These are phyloP conservation scores for Aspergillus funiculosus DNA, from an alignment of 495 filamentous ascomycete species.

Conservation along the genomic window DNA sequence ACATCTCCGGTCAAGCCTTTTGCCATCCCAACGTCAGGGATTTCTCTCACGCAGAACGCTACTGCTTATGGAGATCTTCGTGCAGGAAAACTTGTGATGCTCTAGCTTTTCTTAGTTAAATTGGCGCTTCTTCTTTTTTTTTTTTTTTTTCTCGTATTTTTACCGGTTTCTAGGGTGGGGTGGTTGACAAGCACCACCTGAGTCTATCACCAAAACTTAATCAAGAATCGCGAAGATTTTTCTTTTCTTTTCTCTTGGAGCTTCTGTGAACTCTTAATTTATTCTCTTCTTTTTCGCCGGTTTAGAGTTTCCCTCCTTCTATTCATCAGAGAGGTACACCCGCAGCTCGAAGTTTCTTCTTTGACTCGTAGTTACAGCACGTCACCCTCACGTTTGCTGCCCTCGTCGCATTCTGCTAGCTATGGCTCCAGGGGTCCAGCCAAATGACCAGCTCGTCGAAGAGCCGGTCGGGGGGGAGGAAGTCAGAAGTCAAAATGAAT, in stretches of 20 bases:
- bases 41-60: neutral
- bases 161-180: conserved; percentile 12
- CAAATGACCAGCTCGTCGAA: conserved; percentile 25
- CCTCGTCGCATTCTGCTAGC: no score
- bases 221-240: neutral
- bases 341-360: no score
- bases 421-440: conserved; percentile 7
- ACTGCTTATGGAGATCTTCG: neutral
- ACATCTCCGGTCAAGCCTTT: conserved; percentile 17
- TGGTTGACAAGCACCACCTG: conserved; percentile 8
- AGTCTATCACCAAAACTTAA: conserved; percentile 17
- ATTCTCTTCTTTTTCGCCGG: neutral
- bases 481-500: conserved; percentile 26
- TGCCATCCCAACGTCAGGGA: conserved; percentile 8
- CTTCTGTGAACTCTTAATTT: no score
- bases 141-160: conserved; percentile 10
- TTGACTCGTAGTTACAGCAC: neutral
- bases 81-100: neutral
- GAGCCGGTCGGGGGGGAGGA: conserved; percentile 27
- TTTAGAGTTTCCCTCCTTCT: neutral
- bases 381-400: neutral
- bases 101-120: neutral
- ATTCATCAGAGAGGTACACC: no score
- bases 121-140: conserved; percentile 2
- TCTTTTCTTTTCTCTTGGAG: neutral